Evolutionary conservation across 2,329 filamentous ascomycete genomes (phyloP).

Genomic region (Bertia moriformis): DNA sequence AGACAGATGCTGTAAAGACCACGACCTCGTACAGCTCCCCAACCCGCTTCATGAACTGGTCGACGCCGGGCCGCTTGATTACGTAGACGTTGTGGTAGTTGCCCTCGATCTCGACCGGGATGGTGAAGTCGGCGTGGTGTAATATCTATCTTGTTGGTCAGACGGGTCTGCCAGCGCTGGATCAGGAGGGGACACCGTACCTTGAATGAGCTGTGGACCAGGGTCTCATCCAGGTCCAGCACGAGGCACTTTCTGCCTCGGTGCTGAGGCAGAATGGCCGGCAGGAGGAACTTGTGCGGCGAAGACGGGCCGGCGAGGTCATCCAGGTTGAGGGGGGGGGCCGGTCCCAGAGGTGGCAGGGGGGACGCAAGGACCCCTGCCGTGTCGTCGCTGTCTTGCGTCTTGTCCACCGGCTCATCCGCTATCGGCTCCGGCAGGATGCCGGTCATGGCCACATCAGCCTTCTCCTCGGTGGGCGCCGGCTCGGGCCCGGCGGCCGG

Average conservation of each 20-base stretch:
- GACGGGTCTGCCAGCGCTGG: constrained; percentile 1
- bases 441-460: constrained; percentile 56
- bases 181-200: constrained; percentile 29
- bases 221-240: constrained; percentile 89
- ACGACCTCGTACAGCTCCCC: constrained; percentile 97
- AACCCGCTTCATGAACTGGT: constrained; percentile 97
- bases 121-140: constrained; percentile 96
- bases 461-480: constrained; percentile 28
- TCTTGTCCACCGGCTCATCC: constrained; percentile 29
- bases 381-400: constrained; percentile 20
- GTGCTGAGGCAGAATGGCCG: constrained; percentile 66
- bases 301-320: constrained; percentile 27
- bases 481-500: neutral
- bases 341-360: constrained; percentile 20
- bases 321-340: constrained; percentile 19
- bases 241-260: constrained; percentile 87
- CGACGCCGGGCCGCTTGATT: constrained; percentile 95
- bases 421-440: constrained; percentile 34
- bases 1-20: constrained; percentile 95
- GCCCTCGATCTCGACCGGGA: constrained; percentile 95
- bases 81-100: constrained; percentile 99
- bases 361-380: constrained; percentile 31
- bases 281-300: constrained; percentile 55
- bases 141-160: constrained; percentile 54
- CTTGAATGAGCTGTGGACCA: constrained; percentile 98